Evolutionary conservation across 148 eudicot genomes (phyloP), one percentile per base, ranked within the genome.

Genomic region (Selenicereus undatus): DNA sequence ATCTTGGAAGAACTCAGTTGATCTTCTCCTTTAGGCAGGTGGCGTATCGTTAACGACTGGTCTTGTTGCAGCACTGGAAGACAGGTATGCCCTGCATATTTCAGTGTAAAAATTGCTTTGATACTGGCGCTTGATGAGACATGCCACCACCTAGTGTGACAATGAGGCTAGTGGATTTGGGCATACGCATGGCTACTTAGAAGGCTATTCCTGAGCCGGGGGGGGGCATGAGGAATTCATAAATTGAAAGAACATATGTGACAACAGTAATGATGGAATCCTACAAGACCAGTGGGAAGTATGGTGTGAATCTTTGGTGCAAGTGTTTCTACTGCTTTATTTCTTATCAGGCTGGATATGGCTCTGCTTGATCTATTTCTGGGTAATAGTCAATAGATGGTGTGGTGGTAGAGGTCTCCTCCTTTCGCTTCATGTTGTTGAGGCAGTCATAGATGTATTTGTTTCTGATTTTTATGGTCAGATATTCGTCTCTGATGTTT

Each of bases 41-140:
- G 99, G 99, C 73, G 97, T 87, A 48, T 91, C 98, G 83, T 83
- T 88, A 76, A 96, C 97, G 29, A 85, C 64, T 75, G 98, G 99
- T 83, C 94, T 96, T 82, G 84, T 92, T 84, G 86, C 94, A 73
- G 99, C 95, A 36, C 93, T 91, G 76, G 99, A 96, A 87, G 99
- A 96, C 81, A 94, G 99, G 99, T 96, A 82, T 71, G 11, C 62
- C 73, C 65, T 75, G 16, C 64, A n/a, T 73, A 29, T 24, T 73
- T 64, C 3, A 39, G 66, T 75, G 2, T 77, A 26, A 66, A 36
- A 52, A 17, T 64, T 80, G 50, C 65, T 80, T 39, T 10, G 24
- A 65, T n/a, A 45, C 43, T 17, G 43, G 43, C 2, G 32, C 65
- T 72, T 26, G 60, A 48, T 48, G 52, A 48, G 14, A 48, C 52